Evolutionary conservation across 176 grass and related monocot species (phyloP).

Genomic region (Canna indica): DNA sequence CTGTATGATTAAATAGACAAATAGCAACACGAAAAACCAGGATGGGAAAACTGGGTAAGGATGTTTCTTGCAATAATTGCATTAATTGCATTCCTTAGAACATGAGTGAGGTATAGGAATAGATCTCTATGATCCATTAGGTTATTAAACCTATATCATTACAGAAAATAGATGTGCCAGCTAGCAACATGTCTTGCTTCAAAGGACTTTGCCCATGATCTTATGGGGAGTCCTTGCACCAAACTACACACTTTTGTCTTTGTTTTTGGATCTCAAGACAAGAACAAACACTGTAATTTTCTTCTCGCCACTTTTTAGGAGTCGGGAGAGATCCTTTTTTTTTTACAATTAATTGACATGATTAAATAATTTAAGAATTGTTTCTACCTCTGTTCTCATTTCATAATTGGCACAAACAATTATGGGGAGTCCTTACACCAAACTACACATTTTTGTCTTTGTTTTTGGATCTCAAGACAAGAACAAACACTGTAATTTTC

Average conservation of each 20-base stretch:
- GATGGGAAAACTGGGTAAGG: not conserved
- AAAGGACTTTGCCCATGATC: not conserved
- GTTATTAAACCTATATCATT: not conserved
- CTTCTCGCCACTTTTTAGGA: not conserved
- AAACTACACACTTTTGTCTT: conserved; percentile 11
- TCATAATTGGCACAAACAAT: no score
- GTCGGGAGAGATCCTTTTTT: not conserved
- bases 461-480: conserved; percentile 3
- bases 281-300: not conserved
- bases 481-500: not conserved
- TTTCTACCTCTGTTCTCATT: no score
- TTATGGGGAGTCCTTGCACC: conserved; percentile 5
- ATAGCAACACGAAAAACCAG: not conserved
- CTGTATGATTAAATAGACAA: not conserved
- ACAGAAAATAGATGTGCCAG: not conserved
- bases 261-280: conserved; percentile 5
- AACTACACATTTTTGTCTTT: conserved; percentile 10
- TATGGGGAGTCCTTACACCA: conserved; percentile 5
- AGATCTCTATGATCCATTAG: not conserved
- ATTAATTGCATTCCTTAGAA: not conserved
- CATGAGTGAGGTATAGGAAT: not conserved
- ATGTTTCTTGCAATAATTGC: not conserved
- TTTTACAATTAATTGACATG: not conserved
- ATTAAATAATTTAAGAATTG: not conserved
- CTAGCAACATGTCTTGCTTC: conserved; percentile 4